phyloP scores from a whole-genome alignment of 2,329 filamentous ascomycete species.

The Epichloe glyceriae region DNA sequence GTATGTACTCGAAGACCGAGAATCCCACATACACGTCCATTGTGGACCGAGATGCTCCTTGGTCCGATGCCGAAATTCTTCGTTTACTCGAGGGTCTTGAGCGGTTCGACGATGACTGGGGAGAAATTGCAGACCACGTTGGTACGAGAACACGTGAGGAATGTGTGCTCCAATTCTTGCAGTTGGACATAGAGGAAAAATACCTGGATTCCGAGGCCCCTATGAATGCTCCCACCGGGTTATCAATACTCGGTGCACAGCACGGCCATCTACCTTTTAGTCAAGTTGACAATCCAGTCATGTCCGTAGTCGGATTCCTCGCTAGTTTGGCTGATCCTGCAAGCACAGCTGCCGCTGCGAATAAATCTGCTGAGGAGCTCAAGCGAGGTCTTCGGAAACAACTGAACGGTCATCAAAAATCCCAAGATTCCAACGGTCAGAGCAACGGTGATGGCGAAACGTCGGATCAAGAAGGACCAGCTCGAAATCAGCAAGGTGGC shows the following conservation, averaged over 20 bases:
- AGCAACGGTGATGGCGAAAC: conserved; percentile 28
- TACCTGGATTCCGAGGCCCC: conserved; percentile 67
- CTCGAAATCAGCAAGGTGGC: conserved; percentile 22
- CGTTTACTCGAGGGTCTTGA: conserved; percentile 83
- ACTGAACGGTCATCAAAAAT: conserved; percentile 46
- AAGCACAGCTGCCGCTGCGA: conserved; percentile 81
- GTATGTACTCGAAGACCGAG: conserved; percentile 79
- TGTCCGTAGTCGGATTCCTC: conserved; percentile 91
- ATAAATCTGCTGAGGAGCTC: conserved; percentile 76
- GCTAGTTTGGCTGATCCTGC: conserved; percentile 82
- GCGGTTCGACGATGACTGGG: conserved; percentile 92
- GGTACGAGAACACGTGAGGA: conserved; percentile 86
- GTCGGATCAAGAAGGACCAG: background rate
- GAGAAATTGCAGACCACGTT: conserved; percentile 82
- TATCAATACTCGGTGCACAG: conserved; percentile 56
- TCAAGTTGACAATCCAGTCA: conserved; percentile 87
- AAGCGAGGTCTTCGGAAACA: conserved; percentile 66
- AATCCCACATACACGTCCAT: conserved; percentile 70
- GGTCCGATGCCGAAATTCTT: conserved; percentile 85
- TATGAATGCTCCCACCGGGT: conserved; percentile 39
- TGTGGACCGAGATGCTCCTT: conserved; percentile 74
- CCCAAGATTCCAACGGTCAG: conserved; percentile 42
- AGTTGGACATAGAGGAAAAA: conserved; percentile 94
- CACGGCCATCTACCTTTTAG: conserved; percentile 78
- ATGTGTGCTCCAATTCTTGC: conserved; percentile 91